Conservation (phyloP, 2,329 filamentous ascomycete species). For the Huntiella decipiens region DNA sequence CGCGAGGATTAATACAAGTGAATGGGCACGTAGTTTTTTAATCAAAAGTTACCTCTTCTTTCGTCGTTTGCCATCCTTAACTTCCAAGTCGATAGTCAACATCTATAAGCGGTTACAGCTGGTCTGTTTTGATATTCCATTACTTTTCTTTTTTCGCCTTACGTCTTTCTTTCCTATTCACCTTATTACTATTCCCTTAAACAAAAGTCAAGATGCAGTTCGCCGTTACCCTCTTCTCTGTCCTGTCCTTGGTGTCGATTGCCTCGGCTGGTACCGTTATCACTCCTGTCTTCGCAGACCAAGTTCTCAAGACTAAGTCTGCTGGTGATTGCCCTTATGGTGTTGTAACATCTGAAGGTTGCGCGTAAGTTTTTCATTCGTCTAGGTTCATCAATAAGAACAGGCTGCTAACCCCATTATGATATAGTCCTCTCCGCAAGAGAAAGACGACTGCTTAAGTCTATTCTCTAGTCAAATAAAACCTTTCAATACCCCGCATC, state of each 20-base stretch:
- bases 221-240: conserved; percentile 17
- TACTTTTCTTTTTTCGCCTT: neutral
- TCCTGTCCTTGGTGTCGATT: conserved; percentile 27
- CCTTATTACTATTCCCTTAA: neutral
- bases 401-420: neutral
- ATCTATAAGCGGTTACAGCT: neutral
- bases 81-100: too few species aligned
- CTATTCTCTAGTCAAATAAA: too few species aligned
- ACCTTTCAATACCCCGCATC: too few species aligned
- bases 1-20: too few species aligned
- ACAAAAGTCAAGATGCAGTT: conserved; percentile 22
- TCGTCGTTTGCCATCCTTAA: too few species aligned
- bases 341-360: conserved; percentile 35
- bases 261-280: conserved; percentile 35
- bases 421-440: neutral
- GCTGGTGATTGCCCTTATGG: conserved; percentile 36
- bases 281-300: conserved; percentile 31
- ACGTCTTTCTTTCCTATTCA: neutral
- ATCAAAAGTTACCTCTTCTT: too few species aligned
- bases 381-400: neutral
- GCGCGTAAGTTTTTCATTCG: conserved; percentile 27
- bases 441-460: neutral
- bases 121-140: neutral
- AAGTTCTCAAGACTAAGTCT: conserved; percentile 27
- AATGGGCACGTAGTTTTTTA: too few species aligned